These are phyloP conservation scores for Anethum foeniculum DNA, from an alignment of 140 eudicot species.

Conservation along the genomic window DNA sequence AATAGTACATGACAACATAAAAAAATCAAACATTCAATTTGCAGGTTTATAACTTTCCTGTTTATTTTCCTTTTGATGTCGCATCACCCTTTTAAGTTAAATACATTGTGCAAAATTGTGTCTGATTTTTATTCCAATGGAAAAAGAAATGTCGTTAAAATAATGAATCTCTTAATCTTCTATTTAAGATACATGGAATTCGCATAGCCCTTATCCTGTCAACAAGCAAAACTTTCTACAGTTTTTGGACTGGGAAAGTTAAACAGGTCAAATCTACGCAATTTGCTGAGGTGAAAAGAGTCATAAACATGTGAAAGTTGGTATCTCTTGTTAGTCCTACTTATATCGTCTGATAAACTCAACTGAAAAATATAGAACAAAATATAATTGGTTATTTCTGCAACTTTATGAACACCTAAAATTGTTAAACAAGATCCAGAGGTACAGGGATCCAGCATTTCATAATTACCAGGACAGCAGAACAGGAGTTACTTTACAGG, in stretches of 20 bases:
- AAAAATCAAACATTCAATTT: background rate
- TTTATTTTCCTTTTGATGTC: background rate
- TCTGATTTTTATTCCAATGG: background rate
- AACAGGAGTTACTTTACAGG: no score
- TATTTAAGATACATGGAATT: no score
- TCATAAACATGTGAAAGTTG: background rate
- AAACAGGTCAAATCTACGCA: background rate
- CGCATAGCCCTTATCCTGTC: background rate
- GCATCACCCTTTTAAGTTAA: background rate
- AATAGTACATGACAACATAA: background rate
- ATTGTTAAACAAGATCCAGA: no score
- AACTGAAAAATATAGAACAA: background rate
- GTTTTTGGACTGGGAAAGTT: no score
- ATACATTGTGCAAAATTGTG: background rate
- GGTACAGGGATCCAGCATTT: no score
- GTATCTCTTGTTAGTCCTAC: background rate
- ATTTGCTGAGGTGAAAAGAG: background rate
- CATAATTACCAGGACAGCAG: no score
- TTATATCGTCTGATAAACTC: background rate
- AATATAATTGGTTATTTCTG: background rate
- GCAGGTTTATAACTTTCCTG: background rate
- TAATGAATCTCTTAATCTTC: no score
- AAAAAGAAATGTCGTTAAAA: no score
- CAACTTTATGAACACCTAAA: background rate
- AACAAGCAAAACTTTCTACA: no score